Evolutionary conservation across 2,329 filamentous ascomycete species (phyloP), one percentile per base, ranked within the genome.

Genomic region (Monascus ruber): DNA sequence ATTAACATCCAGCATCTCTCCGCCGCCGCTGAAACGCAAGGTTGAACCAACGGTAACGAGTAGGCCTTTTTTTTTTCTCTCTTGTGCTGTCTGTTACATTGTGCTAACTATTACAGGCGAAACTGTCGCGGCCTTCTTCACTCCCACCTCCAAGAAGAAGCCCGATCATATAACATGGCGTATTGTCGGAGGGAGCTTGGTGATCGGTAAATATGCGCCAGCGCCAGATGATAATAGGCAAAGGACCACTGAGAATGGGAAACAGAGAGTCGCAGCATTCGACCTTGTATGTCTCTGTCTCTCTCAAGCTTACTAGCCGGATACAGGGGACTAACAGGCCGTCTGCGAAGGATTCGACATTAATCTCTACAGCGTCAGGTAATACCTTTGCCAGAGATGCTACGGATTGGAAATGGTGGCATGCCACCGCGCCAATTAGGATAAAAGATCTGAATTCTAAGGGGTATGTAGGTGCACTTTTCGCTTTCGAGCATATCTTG

Each of bases 371-470:
- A 0, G 72, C 77, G 4, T 94, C 87, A 0, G 87, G 87, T 5
- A 91, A 85, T 62, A 82, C 75, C 37, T 89, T 89, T 53, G 73
- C 77, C 2, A 73, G 73, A 37, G 76, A 79, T 47, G 75, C 79
- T 0, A 68, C 70, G 4, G 89, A 96, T 57, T 98, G 91, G 91
- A 86, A 85, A 59, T 98, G 91, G 91, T 96, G 87, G 86, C 69
- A 93, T 58, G 51, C 64, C 9, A 71, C 65, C 11, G 83, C 96
- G 0, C 85, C 86, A 1, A 63, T 60, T 0, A 76, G 68, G 38
- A 60, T 98, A 11, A 76, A 73, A 47, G 67, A 79, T 42, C 68
- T 96, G 2, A 74, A 85, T 52, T 68, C 76, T 7, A 75, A 91
- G 48, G 85, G 79, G 74, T 84, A 63, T 34, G 63, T 52, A 5